Conservation (phyloP, 805 yeast genomes). For the Sugiyamaella mastotermitis region DNA sequence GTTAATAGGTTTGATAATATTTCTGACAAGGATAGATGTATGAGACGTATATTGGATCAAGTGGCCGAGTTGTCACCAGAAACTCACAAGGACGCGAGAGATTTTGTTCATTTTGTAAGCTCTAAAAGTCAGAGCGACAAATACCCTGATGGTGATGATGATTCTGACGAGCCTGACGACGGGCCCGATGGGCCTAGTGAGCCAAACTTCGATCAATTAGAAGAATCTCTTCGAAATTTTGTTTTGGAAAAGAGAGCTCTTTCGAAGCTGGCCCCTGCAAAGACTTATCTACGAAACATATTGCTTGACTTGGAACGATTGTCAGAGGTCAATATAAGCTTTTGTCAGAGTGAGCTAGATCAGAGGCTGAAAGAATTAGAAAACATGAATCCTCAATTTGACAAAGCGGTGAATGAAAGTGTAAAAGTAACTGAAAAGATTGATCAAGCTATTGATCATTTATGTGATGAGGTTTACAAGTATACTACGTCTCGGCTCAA, state of each 20-base stretch:
- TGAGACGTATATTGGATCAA: conserved; percentile 71
- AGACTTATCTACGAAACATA: conserved; percentile 70
- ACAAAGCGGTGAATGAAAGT: conserved; percentile 46
- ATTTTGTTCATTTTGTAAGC: conserved; percentile 89
- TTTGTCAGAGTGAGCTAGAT: conserved; percentile 45
- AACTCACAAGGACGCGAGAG: conserved; percentile 79
- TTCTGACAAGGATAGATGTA: conserved; percentile 73
- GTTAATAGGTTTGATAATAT: conserved; percentile 90
- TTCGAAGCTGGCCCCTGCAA: conserved; percentile 89
- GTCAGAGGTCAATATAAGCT: conserved; percentile 55
- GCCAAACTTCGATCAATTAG: conserved; percentile 64
- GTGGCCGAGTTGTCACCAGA: conserved; percentile 83
- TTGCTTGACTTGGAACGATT: conserved; percentile 58
- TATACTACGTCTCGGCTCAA: conserved; percentile 49
- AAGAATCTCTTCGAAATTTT: conserved; percentile 77
- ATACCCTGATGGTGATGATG: conserved; percentile 29
- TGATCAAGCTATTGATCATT: conserved; percentile 55
- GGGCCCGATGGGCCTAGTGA: conserved; percentile 19
- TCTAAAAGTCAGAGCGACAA: conserved; percentile 44
- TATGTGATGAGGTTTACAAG: conserved; percentile 54
- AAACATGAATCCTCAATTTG: conserved; percentile 59
- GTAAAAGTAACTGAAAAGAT: conserved; percentile 51
- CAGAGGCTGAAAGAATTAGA: conserved; percentile 45
- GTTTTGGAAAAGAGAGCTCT: conserved; percentile 82
- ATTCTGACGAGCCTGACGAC: conserved; percentile 24